phyloP scores from a whole-genome alignment of 1,139 yeast genomes.

The Taiozyma onychis region DNA sequence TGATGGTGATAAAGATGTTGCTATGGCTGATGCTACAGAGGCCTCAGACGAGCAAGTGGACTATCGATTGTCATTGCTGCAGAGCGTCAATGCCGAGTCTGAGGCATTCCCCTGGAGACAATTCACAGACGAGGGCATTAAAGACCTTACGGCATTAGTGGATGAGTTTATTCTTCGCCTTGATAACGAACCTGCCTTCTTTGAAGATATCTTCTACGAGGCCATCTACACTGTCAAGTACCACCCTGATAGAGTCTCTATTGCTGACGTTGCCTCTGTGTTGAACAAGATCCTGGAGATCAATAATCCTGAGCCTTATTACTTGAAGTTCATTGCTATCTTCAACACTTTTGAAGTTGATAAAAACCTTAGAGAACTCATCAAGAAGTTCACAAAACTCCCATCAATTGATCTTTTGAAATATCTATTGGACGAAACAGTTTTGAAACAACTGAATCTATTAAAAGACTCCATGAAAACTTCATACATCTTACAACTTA shows the following conservation, averaged over 20 bases:
- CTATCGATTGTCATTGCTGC: conserved; percentile 3
- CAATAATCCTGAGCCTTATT: conserved; percentile 2
- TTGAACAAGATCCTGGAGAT: conserved; percentile 3
- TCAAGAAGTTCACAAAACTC: conserved; percentile 8
- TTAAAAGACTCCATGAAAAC: conserved; percentile 4
- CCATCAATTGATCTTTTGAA: conserved; percentile 11
- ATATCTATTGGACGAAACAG: conserved; percentile 7
- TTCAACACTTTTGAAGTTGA: conserved; percentile 16
- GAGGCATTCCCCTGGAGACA: conserved; percentile 10
- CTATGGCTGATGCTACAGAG: background rate
- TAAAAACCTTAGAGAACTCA: conserved; percentile 5
- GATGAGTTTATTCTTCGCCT: background rate
- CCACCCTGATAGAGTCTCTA: conserved; percentile 13
- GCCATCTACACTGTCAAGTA: conserved; percentile 14
- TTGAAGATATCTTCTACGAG: conserved; percentile 17
- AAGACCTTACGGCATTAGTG: background rate
- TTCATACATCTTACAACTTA: conserved; percentile 2
- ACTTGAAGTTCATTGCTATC: conserved; percentile 11
- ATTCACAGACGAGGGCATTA: conserved; percentile 9
- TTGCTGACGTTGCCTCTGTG: conserved; percentile 3
- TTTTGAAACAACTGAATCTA: conserved; percentile 7
- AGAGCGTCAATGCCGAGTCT: background rate
- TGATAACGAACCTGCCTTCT: background rate
- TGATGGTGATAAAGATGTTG: background rate
- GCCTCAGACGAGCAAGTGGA: background rate